Base-by-base conservation (phyloP, 2,329 filamentous ascomycete genomes). In the Venturia carpophila region DNA sequence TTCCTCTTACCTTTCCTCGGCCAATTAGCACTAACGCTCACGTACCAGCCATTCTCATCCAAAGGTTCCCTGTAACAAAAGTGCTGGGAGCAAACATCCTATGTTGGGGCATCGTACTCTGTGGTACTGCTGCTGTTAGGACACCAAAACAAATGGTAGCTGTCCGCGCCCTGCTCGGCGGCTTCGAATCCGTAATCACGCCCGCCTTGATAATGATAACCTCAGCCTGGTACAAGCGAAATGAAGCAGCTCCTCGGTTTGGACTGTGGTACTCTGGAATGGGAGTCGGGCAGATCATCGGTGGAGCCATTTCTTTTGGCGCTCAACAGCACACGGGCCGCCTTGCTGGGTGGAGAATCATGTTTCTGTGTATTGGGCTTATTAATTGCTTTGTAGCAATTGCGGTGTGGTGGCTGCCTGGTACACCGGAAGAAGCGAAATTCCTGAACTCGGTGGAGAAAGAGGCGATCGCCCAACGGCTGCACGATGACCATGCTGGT, bases 211-310 rank as follows among this genome's bases (percentile, higher is more conserved):
- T 84, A 55, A 75, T 84, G n/a, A 79, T 84, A 65, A 84, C 82
- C 0, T 77, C 78, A 4, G 82, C 82, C 76, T 84, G 80, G 80
- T 83, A 83, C 66, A 81, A 79, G 66, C 77, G 79, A 66, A 69
- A 71, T 4, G 85, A 89, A 69, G 86, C 89, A 72, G 84, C 86
- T 0, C 72, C 86, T 34, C 79, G 87, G 0, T 80, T 87, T 3
- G 84, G 84, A 0, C 80, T 81, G n/a, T 89, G 86, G 86, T 89
- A 89, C 49, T 65, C 72, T 0, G 74, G 74, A 0, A 45, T 67
- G 21, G 67, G 66, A 1, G 10, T 47, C 3, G 67, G 66, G 17
- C 67, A 68, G 52, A 68, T 67, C 17, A 72, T 84, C 15, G 84
- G 83, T 0, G 82, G 82, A 0, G 77, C 79, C 0, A 70, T 85